A percentile compares a stretch with the other conserved stretches of the same genome.
phyloP scores from a whole-genome alignment of 2,329 filamentous ascomycete genomes.

The Sporothrix schenckii region DNA sequence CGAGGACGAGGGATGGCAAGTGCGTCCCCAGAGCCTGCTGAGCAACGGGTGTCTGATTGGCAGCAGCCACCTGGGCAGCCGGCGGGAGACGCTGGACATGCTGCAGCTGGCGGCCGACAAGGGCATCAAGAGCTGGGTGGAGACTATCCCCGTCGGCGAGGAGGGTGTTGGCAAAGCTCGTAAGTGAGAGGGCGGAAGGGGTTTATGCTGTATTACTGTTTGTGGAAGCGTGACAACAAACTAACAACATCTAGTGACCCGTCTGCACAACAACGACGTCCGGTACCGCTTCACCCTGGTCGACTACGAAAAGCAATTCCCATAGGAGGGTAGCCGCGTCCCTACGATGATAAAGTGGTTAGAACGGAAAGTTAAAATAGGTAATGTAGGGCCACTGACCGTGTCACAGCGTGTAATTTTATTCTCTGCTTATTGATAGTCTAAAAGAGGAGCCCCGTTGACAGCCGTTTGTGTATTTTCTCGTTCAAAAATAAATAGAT shows the following conservation, averaged over 20 bases:
- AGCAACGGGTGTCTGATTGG: conserved; percentile 74
- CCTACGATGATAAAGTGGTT: too few relatives aligned
- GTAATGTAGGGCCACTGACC: too few relatives aligned
- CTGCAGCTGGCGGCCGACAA: conserved; percentile 70
- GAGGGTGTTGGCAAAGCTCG: conserved; percentile 68
- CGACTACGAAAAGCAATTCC: conserved; percentile 68
- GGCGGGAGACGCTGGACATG: conserved; percentile 72
- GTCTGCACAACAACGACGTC: conserved; percentile 72
- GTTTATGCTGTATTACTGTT: background rate
- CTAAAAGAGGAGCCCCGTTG: too few relatives aligned
- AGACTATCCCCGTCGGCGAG: conserved; percentile 72
- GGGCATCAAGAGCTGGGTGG: conserved; percentile 69
- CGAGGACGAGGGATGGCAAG: conserved; percentile 70
- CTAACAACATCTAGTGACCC: conserved; percentile 49
- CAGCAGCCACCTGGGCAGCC: conserved; percentile 69
- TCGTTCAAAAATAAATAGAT: too few relatives aligned
- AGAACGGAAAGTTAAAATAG: too few relatives aligned
- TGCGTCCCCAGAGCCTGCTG: conserved; percentile 75
- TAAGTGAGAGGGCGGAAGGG: background rate
- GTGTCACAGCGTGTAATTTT: too few relatives aligned
- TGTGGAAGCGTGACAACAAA: background rate
- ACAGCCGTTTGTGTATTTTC: too few relatives aligned
- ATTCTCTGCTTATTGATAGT: too few relatives aligned
- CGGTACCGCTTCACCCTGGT: conserved; percentile 76
- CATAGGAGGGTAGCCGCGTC: background rate